These are phyloP conservation scores for Pythium insidiosum DNA, from an alignment of 352 stramenopile species.

Conservation along the genomic window DNA sequence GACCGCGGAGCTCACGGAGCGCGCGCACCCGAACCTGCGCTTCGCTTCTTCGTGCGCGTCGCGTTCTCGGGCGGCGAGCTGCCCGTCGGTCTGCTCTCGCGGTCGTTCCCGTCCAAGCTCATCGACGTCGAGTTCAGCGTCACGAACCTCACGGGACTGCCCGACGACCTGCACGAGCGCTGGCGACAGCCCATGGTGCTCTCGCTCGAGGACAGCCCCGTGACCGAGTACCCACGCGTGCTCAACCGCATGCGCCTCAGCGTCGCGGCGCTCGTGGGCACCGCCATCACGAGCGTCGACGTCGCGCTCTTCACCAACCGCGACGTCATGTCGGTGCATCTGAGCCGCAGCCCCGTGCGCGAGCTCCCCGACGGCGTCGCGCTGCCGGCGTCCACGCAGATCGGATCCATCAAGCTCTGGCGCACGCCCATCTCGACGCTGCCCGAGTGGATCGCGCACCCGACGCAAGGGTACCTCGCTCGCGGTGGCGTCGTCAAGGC, in stretches of 20 bases:
- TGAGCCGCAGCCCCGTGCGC: neutral
- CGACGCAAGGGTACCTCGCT: neutral
- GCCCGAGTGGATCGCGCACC: neutral
- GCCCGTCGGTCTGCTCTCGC: neutral
- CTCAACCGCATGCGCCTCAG: neutral
- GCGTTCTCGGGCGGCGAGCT: neutral
- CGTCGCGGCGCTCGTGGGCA: neutral
- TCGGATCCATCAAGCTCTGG: neutral
- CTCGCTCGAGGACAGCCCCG: neutral
- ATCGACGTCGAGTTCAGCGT: neutral
- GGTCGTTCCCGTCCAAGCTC: neutral
- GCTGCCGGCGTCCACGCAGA: neutral
- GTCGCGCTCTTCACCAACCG: neutral
- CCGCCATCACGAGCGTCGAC: neutral
- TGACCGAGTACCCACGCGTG: neutral
- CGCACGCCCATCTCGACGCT: neutral
- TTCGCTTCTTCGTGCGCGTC: neutral
- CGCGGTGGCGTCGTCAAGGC: neutral
- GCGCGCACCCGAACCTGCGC: neutral
- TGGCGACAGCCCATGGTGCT: neutral
- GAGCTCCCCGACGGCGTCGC: neutral
- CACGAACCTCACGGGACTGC: neutral
- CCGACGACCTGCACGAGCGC: neutral
- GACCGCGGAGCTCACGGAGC: neutral
- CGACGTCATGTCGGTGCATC: neutral